Percentiles rank a stretch among this genome's conserved stretches.
phyloP scores from a whole-genome alignment of 169 alveolate species.

The Cryptosporidium sp. region DNA sequence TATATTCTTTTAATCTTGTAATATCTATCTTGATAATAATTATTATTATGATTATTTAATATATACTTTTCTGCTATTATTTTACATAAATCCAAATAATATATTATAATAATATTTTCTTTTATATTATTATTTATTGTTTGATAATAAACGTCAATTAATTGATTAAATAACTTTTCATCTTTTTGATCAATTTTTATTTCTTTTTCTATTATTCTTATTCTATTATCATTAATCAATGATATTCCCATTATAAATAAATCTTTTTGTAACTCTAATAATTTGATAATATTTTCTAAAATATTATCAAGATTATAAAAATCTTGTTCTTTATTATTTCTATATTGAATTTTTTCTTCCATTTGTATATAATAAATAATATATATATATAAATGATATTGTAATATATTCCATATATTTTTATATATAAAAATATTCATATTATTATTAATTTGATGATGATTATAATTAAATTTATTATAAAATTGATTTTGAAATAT shows the following conservation, averaged over 20 bases:
- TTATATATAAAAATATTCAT: not conserved
- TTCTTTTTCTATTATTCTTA: not conserved
- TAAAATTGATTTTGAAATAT: slow-evolving; percentile 15
- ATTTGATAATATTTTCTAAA: slow-evolving; percentile 1
- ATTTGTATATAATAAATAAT: not conserved
- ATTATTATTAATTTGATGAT: not conserved
- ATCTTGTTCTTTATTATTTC: not conserved
- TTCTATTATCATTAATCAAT: slow-evolving; percentile 18
- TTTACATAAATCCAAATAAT: slow-evolving; percentile 8
- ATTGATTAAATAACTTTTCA: slow-evolving; percentile 40
- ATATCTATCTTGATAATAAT: too few relatives aligned
- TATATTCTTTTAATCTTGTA: not conserved
- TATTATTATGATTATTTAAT: not conserved
- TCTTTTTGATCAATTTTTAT: not conserved
- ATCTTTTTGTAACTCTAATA: slow-evolving; percentile 32
- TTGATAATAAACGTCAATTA: slow-evolving; percentile 43
- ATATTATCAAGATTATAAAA: not conserved
- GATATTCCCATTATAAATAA: slow-evolving; percentile 28
- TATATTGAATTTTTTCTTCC: not conserved
- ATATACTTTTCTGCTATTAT: slow-evolving; percentile 11
- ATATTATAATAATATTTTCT: slow-evolving; percentile 16
- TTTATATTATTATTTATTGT: slow-evolving; percentile 8
- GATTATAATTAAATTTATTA: not conserved
- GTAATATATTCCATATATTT: slow-evolving; percentile 45
- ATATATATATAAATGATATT: slow-evolving; percentile 37